phyloP scores from a whole-genome alignment of 306 rosid species.

The Trichosanthes cucumerina region DNA sequence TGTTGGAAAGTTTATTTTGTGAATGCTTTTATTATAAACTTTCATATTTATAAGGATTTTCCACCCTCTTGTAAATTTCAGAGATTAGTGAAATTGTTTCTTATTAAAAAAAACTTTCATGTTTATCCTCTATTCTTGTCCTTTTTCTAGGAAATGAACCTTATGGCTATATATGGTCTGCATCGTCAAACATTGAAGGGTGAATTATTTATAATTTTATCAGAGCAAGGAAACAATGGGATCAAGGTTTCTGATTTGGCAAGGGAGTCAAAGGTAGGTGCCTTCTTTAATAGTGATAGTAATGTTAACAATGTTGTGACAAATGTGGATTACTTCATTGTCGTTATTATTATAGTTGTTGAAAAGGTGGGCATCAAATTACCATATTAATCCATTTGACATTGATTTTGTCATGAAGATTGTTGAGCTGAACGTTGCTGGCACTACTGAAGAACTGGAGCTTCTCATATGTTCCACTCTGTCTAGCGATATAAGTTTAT shows the following conservation, averaged over 20 bases:
- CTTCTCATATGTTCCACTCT: slow-evolving; percentile 58
- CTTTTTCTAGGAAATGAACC: slow-evolving; percentile 53
- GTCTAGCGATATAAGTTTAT: slow-evolving; percentile 85
- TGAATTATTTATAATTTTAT: slow-evolving; percentile 62
- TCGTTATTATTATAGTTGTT: not conserved
- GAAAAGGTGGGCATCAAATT: not conserved
- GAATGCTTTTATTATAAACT: not conserved
- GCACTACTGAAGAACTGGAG: slow-evolving; percentile 62
- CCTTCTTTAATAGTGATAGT: not conserved
- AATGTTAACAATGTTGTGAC: not conserved
- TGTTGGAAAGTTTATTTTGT: not conserved
- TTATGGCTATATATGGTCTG: slow-evolving; percentile 57
- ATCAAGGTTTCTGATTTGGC: slow-evolving; percentile 67
- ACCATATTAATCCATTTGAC: slow-evolving; percentile 7
- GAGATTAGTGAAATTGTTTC: too few relatives aligned
- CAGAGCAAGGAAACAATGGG: slow-evolving; percentile 69
- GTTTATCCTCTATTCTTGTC: not conserved
- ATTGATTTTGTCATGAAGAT: slow-evolving; percentile 42
- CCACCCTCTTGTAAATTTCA: too few relatives aligned
- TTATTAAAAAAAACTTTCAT: not conserved
- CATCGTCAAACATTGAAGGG: slow-evolving; percentile 72
- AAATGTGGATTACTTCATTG: not conserved
- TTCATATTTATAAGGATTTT: not conserved
- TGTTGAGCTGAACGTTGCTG: slow-evolving; percentile 54
- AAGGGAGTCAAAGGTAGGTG: slow-evolving; percentile 66